Evolutionary conservation across 2,329 filamentous ascomycete genomes (phyloP).

Genomic region (Reticulascus tulasneorum): DNA sequence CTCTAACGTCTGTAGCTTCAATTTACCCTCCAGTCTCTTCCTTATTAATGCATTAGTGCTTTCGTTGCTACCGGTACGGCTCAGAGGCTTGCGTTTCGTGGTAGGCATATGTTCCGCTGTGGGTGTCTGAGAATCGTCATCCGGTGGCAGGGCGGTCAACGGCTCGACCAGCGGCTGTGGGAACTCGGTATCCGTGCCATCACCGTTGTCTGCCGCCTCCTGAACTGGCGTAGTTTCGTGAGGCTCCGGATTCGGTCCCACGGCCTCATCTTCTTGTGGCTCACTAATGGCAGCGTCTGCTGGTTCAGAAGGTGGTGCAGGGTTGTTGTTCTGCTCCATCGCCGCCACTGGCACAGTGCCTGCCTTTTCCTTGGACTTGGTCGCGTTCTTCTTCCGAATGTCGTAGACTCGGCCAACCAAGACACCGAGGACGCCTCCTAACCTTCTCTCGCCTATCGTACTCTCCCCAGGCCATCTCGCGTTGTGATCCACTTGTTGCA

Average conservation of each 20-base stretch:
- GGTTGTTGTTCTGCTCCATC: neutral
- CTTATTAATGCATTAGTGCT: too few relatives aligned
- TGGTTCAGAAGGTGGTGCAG: neutral
- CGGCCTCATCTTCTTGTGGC: neutral
- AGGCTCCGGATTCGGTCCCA: neutral
- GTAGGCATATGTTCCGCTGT: too few relatives aligned
- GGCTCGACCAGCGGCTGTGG: too few relatives aligned
- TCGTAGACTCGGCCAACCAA: conserved; percentile 66
- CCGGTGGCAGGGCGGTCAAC: too few relatives aligned
- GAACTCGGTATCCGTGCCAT: too few relatives aligned
- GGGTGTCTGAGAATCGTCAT: too few relatives aligned
- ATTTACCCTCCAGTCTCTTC: conserved; percentile 48
- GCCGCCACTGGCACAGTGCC: neutral
- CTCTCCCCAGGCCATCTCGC: conserved; percentile 53
- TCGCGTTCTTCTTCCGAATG: conserved; percentile 29
- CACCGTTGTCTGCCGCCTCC: too few relatives aligned
- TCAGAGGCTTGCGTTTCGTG: too few relatives aligned
- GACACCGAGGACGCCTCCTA: conserved; percentile 66
- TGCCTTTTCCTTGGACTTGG: conserved; percentile 10
- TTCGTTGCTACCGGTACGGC: too few relatives aligned
- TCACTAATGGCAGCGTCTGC: neutral
- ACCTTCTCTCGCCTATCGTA: conserved; percentile 56
- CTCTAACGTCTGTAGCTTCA: conserved; percentile 68
- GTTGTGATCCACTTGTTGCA: conserved; percentile 61
- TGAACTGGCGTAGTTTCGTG: neutral